A percentile compares a stretch with the other conserved stretches of the same genome.
Conservation (phyloP, 495 filamentous ascomycete species). For the Neurospora pannonica region DNA sequence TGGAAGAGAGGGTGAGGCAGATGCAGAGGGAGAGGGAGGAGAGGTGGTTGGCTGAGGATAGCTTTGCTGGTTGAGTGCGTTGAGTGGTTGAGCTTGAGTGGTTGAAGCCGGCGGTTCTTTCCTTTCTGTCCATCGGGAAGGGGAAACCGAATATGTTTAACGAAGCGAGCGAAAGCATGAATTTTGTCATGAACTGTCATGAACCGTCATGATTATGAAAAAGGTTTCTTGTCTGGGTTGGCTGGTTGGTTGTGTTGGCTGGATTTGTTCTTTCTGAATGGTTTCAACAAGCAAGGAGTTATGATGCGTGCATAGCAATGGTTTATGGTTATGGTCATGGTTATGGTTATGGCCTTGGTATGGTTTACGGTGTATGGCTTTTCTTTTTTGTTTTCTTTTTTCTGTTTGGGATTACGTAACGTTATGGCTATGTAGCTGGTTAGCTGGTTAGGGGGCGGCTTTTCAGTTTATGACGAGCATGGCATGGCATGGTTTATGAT, state of each 20-base stretch:
- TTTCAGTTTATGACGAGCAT: too few species aligned
- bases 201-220: neutral
- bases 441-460: neutral
- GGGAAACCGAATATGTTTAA: too few species aligned
- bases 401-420: neutral
- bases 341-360: too few species aligned
- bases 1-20: constrained; percentile 2
- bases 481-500: neutral
- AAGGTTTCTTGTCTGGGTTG: neutral
- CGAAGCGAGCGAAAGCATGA: neutral
- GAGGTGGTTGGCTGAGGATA: constrained; percentile 29
- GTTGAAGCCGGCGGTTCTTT: too few species aligned
- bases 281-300: neutral
- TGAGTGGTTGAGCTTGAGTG: too few species aligned
- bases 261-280: neutral
- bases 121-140: too few species aligned
- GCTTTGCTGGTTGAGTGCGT: constrained; percentile 29
- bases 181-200: neutral
- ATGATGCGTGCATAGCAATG: neutral
- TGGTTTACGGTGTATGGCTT: neutral
- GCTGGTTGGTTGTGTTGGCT: neutral
- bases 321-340: too few species aligned
- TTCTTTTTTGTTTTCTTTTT: neutral
- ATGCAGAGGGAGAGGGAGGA: constrained; percentile 4
- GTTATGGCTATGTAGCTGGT: too few species aligned